Base-by-base conservation (phyloP, 2,329 filamentous ascomycete genomes). In the Ascosphaera acerosa region DNA sequence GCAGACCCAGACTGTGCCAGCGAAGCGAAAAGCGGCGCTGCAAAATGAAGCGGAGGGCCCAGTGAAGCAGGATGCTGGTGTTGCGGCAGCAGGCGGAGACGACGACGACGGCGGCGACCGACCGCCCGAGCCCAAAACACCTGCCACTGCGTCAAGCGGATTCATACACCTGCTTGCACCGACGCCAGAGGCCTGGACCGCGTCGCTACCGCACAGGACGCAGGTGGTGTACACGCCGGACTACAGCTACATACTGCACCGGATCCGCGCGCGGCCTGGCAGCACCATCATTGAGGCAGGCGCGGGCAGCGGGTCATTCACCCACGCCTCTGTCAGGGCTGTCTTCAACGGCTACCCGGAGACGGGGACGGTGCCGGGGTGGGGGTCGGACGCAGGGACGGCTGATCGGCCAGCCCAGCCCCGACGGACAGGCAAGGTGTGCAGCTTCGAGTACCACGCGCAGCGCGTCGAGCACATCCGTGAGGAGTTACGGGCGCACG, bases 201-300 rank as follows among this genome's bases (percentile, higher is more conserved):
- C 51, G 7, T 56, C 54, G n/a, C 47, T 62, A 23, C 58, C 58
- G 2, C 58, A 62, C 40, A 49, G 58, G 18, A 62, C 58, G 6
- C 58, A 62, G 41, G 57, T 62, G 20, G 58, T 62, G 37, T 62
- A 62, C 37, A 60, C 58, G 15, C 57, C 58, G 3, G 58, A 62
- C 39, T 61, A 61, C 47, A 61, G 57, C 44, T 62, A 60, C 36
- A 54, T 62, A 22, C 45, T 62, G 33, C 57, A 61, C 38, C 47
- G 56, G 18, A 46, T 61, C 32, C 49, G 56, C 32, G 58, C 48
- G 16, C 46, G 54, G 15, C 55, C 58, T 0, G 58, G 58, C 7
- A 47, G 46, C 15, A 51, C 50, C 6, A 39, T 62, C 16, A 59
- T 62, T 29, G 58, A 62, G 42, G 58, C 58, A 2, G 58, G 58